These are phyloP conservation scores for Aspergillus conjunctus DNA, from an alignment of 495 filamentous ascomycete species.

Conservation along the genomic window DNA sequence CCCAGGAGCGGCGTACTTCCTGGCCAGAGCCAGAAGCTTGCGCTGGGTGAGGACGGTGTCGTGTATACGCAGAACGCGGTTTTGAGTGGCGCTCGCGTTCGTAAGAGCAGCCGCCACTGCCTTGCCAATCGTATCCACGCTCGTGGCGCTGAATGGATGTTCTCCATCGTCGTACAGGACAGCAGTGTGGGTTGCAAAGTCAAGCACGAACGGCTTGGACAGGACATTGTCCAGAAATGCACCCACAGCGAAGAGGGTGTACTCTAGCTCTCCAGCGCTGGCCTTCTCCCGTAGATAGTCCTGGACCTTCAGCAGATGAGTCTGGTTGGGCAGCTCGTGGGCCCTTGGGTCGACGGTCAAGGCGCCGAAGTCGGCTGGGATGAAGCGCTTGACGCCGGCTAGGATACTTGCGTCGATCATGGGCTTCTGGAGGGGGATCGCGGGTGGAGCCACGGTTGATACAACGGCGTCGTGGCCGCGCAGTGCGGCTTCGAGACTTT, in stretches of 20 bases:
- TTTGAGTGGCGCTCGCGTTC: slow-evolving; percentile 5
- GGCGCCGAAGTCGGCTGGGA: slow-evolving; percentile 54
- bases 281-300: slow-evolving; percentile 44
- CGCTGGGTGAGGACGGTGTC: slow-evolving; percentile 3
- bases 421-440: slow-evolving; percentile 36
- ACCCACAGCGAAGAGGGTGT: slow-evolving; percentile 49
- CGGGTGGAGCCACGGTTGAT: slow-evolving; percentile 31
- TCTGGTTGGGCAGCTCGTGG: slow-evolving; percentile 32
- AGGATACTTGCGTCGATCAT: slow-evolving; percentile 54
- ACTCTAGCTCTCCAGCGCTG: slow-evolving; percentile 35
- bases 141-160: background rate
- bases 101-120: slow-evolving; percentile 5
- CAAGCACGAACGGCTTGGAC: background rate
- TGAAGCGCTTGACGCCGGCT: slow-evolving; percentile 56
- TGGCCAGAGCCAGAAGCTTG: slow-evolving; percentile 8
- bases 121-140: slow-evolving; percentile 1
- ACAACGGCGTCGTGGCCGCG: slow-evolving; percentile 42
- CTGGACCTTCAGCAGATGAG: slow-evolving; percentile 23
- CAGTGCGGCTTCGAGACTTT: slow-evolving; percentile 31
- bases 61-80: slow-evolving; percentile 7
- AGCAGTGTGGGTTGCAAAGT: background rate
- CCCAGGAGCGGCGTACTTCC: background rate
- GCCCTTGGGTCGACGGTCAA: slow-evolving; percentile 35
- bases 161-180: slow-evolving; percentile 1
- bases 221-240: slow-evolving; percentile 9